A percentile compares a stretch with the other conserved stretches of the same genome.
Evolutionary conservation across 2,329 filamentous ascomycete species (phyloP).

Genomic region (Pseudocercospora vitis): DNA sequence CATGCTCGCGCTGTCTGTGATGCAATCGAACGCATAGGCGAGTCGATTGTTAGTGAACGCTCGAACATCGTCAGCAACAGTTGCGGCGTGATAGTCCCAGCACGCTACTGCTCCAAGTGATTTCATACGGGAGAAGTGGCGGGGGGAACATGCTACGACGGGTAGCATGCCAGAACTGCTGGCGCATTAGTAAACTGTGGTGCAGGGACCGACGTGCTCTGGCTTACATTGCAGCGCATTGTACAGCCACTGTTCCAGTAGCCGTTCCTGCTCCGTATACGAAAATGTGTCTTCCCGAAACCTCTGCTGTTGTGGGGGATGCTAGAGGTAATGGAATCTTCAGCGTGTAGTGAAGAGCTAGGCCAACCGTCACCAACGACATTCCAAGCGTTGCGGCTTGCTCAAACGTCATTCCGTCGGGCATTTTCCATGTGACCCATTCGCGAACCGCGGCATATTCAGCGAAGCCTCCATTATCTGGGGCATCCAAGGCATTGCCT

Average conservation of each 20-base stretch:
- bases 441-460: constrained; percentile 22
- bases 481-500: constrained; percentile 21
- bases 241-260: constrained; percentile 22
- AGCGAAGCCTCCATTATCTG: constrained; percentile 23
- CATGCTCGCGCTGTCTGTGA: constrained; percentile 24
- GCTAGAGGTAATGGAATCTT: constrained; percentile 18
- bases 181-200: constrained; percentile 7
- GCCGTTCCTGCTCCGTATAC: constrained; percentile 24
- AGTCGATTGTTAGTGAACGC: constrained; percentile 18
- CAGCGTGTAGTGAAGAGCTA: constrained; percentile 22
- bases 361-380: constrained; percentile 23
- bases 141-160: constrained; percentile 22
- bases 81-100: constrained; percentile 22
- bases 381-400: constrained; percentile 23
- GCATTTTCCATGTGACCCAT: constrained; percentile 19
- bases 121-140: constrained; percentile 20
- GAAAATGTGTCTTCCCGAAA: constrained; percentile 11
- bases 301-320: not conserved
- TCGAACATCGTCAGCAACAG: constrained; percentile 19
- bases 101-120: constrained; percentile 21
- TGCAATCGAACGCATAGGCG: constrained; percentile 21
- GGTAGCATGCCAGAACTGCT: constrained; percentile 19
- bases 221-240: constrained; percentile 23
- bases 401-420: constrained; percentile 17
- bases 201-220: no score